These are phyloP conservation scores for Tillandsia fasciculata DNA, from an alignment of 176 grass and related monocot species.

Conservation along the genomic window DNA sequence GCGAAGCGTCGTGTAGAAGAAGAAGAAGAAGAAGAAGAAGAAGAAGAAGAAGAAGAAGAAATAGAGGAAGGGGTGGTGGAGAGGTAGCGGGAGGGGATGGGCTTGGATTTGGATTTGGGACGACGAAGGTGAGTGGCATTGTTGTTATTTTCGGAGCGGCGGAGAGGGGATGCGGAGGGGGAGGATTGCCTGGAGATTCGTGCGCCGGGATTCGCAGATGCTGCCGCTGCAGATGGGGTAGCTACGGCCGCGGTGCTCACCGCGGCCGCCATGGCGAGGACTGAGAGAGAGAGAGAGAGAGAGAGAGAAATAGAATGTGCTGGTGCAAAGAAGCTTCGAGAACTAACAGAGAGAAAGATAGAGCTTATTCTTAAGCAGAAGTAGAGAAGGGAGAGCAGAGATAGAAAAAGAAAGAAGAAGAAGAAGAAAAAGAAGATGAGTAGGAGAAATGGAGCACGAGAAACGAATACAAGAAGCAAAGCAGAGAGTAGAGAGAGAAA, in stretches of 20 bases:
- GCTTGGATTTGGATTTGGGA: conserved; percentile 3
- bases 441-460: not conserved
- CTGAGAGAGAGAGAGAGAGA: not conserved
- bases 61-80: not conserved
- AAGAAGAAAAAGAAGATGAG: not conserved
- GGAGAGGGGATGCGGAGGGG: not conserved
- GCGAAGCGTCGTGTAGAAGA: not conserved
- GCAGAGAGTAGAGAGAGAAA: not conserved
- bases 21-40: not conserved
- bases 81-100: conserved; percentile 11
- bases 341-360: too few species aligned
- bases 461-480: not conserved
- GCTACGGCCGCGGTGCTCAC: not conserved
- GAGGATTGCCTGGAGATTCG: not conserved
- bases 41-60: conserved; percentile 1
- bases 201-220: not conserved
- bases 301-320: not conserved
- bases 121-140: conserved; percentile 5
- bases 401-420: not conserved
- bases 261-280: not conserved
- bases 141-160: conserved; percentile 9
- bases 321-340: too few species aligned
- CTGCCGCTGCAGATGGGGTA: not conserved
- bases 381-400: not conserved
- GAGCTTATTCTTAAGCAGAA: not conserved